These are phyloP conservation scores for Microdochium bolleyi DNA, from an alignment of 2,329 filamentous ascomycete genomes.

Conservation along the genomic window DNA sequence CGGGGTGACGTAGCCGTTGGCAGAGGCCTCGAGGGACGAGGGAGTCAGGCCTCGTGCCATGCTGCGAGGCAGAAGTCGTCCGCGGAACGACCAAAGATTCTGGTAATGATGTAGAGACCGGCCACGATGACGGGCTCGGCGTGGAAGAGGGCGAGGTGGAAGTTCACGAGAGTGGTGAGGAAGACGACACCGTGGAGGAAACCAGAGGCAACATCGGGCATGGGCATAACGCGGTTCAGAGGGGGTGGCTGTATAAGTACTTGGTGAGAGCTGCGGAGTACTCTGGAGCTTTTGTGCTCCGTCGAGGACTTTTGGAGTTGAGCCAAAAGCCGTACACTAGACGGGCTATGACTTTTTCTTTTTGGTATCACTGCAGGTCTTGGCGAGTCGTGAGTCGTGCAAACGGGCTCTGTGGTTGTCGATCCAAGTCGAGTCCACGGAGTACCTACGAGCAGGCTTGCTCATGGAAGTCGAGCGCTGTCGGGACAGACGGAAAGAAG, in stretches of 20 bases:
- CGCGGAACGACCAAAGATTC: slow-evolving; percentile 36
- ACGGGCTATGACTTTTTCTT: too few species aligned
- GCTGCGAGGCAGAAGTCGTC: slow-evolving; percentile 33
- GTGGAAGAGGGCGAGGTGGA: slow-evolving; percentile 40
- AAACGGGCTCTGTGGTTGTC: too few species aligned
- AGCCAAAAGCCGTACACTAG: too few species aligned
- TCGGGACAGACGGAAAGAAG: too few species aligned
- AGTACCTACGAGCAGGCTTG: too few species aligned
- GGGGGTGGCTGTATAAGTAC: background rate
- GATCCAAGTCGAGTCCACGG: too few species aligned
- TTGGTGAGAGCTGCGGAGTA: too few species aligned
- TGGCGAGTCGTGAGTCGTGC: too few species aligned
- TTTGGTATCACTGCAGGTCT: too few species aligned
- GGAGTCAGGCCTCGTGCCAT: slow-evolving; percentile 13
- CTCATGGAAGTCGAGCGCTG: too few species aligned
- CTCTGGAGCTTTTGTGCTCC: too few species aligned
- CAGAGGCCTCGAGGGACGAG: slow-evolving; percentile 8
- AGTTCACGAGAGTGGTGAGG: slow-evolving; percentile 43
- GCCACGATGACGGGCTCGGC: slow-evolving; percentile 38
- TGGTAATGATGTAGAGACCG: slow-evolving; percentile 38
- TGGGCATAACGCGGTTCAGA: slow-evolving; percentile 30
- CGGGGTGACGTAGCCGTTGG: slow-evolving; percentile 18
- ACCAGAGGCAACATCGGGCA: slow-evolving; percentile 43
- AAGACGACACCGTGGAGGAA: slow-evolving; percentile 44
- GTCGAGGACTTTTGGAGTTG: too few species aligned